phyloP scores from a whole-genome alignment of 2,329 filamentous ascomycete species.

The Verticillium tricorpus region DNA sequence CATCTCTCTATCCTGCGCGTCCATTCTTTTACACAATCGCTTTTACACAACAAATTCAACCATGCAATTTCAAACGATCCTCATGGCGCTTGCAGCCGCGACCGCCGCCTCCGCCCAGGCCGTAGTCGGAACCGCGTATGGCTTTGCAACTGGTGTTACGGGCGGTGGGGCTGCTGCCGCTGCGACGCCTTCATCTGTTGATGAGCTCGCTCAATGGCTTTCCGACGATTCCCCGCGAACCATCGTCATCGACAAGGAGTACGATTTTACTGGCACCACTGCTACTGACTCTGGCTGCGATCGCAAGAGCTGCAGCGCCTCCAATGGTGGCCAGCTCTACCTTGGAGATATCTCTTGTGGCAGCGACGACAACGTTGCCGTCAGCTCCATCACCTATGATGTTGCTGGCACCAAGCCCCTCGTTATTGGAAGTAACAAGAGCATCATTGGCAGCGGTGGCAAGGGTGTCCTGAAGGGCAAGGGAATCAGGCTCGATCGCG shows the following conservation, averaged over 20 bases:
- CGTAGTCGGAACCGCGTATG: slow-evolving; percentile 23
- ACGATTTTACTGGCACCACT: slow-evolving; percentile 19
- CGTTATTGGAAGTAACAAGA: slow-evolving; percentile 22
- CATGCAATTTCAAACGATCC: slow-evolving; percentile 30
- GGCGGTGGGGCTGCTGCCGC: slow-evolving; percentile 45
- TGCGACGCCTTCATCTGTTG: slow-evolving; percentile 34
- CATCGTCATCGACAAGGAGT: slow-evolving; percentile 20
- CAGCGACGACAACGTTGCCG: slow-evolving; percentile 15
- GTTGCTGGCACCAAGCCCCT: slow-evolving; percentile 17
- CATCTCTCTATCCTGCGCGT: not conserved
- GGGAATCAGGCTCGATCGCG: slow-evolving; percentile 36
- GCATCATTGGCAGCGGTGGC: slow-evolving; percentile 17
- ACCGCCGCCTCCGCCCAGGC: slow-evolving; percentile 18
- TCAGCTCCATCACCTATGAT: slow-evolving; percentile 22
- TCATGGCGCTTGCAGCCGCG: slow-evolving; percentile 11
- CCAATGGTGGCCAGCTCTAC: slow-evolving; percentile 20
- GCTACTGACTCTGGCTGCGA: slow-evolving; percentile 19
- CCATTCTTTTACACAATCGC: not conserved
- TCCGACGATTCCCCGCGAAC: slow-evolving; percentile 20
- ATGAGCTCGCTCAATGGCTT: slow-evolving; percentile 33
- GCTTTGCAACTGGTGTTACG: slow-evolving; percentile 36
- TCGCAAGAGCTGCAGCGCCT: slow-evolving; percentile 14
- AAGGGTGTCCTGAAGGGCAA: slow-evolving; percentile 27
- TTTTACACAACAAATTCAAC: not conserved
- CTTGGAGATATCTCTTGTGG: slow-evolving; percentile 8